A percentile compares a stretch with the other conserved stretches of the same genome.
Conservation (phyloP, 2,329 filamentous ascomycete genomes). For the Diaporthe sp. region DNA sequence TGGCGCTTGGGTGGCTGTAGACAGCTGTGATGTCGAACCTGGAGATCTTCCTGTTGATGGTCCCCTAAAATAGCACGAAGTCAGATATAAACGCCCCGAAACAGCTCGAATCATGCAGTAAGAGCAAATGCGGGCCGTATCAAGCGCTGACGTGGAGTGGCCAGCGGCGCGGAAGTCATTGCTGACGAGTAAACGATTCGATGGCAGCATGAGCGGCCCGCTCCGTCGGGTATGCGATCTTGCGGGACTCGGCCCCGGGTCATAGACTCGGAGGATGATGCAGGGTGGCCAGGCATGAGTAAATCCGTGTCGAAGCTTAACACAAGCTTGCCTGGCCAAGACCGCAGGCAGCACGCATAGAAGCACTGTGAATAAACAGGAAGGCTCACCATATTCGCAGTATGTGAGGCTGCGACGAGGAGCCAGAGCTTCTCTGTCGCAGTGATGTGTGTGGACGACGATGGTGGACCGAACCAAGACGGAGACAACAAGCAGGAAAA, state of each 20-base stretch:
- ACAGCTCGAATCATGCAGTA: neutral
- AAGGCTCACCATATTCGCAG: slow-evolving; percentile 44
- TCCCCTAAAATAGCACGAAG: slow-evolving; percentile 54
- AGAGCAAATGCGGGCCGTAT: neutral
- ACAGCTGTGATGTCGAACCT: slow-evolving; percentile 73
- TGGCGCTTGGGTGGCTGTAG: slow-evolving; percentile 70
- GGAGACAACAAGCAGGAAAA: slow-evolving; percentile 1
- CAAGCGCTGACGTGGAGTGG: slow-evolving; percentile 25
- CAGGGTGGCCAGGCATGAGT: slow-evolving; percentile 4
- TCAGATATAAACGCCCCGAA: slow-evolving; percentile 4
- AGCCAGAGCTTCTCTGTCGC: slow-evolving; percentile 38
- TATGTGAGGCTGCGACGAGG: slow-evolving; percentile 37
- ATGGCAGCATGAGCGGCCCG: slow-evolving; percentile 32
- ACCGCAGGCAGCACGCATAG: neutral
- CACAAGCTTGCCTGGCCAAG: neutral
- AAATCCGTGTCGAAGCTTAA: neutral
- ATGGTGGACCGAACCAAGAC: neutral
- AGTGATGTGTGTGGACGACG: slow-evolving; percentile 28
- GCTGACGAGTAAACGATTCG: slow-evolving; percentile 1
- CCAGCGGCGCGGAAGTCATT: slow-evolving; percentile 42
- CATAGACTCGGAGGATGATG: slow-evolving; percentile 27
- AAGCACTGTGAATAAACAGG: neutral
- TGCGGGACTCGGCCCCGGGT: slow-evolving; percentile 18
- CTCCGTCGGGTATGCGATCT: slow-evolving; percentile 35
- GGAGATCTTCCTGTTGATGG: slow-evolving; percentile 63